These are phyloP conservation scores for Elsinoe perseae DNA, from an alignment of 2,329 filamentous ascomycete species.

Conservation along the genomic window DNA sequence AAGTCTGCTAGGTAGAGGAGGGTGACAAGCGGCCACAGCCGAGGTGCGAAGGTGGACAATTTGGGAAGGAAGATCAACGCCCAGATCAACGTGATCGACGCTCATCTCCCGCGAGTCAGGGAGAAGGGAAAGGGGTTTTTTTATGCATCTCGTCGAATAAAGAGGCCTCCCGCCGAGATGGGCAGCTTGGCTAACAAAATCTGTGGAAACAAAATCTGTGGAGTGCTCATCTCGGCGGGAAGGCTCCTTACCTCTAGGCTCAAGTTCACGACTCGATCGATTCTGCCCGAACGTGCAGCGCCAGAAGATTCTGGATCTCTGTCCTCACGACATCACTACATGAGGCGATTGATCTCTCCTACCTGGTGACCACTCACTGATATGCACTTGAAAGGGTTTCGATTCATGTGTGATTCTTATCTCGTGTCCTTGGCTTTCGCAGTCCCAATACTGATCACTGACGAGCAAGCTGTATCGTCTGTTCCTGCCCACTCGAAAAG, in stretches of 20 bases:
- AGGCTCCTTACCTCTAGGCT: no score
- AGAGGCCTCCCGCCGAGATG: no score
- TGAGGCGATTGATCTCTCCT: background rate
- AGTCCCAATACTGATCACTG: background rate
- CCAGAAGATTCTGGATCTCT: background rate
- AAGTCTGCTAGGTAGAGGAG: no score
- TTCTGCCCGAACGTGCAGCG: background rate
- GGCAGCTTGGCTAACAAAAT: no score
- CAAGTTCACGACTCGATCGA: no score
- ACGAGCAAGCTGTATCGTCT: background rate
- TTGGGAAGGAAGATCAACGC: conserved; percentile 7
- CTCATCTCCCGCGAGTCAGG: conserved; percentile 8
- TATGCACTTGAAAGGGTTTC: background rate
- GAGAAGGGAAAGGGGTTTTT: background rate
- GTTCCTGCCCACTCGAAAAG: background rate
- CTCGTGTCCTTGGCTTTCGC: background rate
- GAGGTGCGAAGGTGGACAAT: background rate
- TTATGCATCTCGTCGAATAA: background rate
- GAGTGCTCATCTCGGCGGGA: no score
- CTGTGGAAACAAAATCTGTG: no score
- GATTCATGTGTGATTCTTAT: background rate
- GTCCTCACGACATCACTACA: background rate
- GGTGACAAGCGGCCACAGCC: conserved; percentile 3
- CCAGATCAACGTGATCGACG: conserved; percentile 1
- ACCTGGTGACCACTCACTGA: background rate